Evolutionary conservation across 2,329 filamentous ascomycete genomes (phyloP), one percentile per base, ranked within the genome.

Genomic region (Fusarium phyllophilum): DNA sequence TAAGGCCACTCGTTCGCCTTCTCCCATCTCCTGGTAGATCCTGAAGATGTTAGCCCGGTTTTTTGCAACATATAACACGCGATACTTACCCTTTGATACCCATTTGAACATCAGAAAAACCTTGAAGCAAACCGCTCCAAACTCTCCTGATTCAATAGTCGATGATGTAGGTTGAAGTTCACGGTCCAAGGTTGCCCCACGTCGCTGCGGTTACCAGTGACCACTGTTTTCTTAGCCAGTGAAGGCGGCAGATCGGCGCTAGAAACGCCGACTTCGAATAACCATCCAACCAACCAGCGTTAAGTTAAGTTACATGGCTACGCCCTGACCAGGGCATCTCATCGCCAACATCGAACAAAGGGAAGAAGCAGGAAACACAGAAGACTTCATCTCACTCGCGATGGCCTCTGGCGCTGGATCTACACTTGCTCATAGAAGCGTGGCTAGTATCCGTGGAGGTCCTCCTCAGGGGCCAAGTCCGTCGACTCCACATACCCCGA

Each of bases 1-100:
- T 15, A 99, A 87, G 24, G 96, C 92, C 62, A 97, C 87, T 68
- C 95, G 90, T 79, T 93, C 88, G 62, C 95, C 94, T 14, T 91
- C 85, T 45, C 95, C 95, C 76, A 99, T 93, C 82, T 97, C 94
- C 79, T 93, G 92, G 83, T 97, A 96, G 61, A 99, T 94, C 22
- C 96, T 97, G 64, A 29, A 29, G 55, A 42, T 11, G 61, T 77
- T 46, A 77, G 64, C 22, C 26, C 2, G 13, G 3, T 24, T 6
- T 10, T 20, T n/a, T 1, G 12, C 10, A 20, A 14, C 8, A 7
- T 5, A 15, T 3, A 24, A 10, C 15, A 2, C 6, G 2, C 20
- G 4, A 11, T 20, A 18, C 29, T 80, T 81, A 91, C 89, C 89
- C 89, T 84, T 90, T 91, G 80, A 92, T 92, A n/a, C 90, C 90